A percentile compares a stretch with the other conserved stretches of the same genome.
Evolutionary conservation across 164 flowering plant species (phyloP).

Genomic region (Akebia trifoliata): DNA sequence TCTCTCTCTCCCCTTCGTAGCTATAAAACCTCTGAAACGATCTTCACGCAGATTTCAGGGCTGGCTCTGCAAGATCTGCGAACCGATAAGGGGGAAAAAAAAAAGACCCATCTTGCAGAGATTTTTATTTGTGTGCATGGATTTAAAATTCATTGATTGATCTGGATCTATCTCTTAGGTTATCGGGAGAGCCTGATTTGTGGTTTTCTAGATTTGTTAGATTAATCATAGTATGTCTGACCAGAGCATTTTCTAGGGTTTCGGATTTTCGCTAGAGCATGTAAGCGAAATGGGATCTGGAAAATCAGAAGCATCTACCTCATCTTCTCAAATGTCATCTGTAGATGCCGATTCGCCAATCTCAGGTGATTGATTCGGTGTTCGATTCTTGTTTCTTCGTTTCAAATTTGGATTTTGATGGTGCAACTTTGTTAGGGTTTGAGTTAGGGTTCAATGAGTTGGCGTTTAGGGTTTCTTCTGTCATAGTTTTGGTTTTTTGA

Average conservation of each 20-base stretch:
- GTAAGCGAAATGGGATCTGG: slow-evolving; percentile 8
- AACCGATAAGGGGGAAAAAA: too few relatives aligned
- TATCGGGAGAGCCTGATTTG: neutral
- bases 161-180: neutral
- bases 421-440: too few relatives aligned
- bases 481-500: neutral
- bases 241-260: neutral
- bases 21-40: too few relatives aligned
- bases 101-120: too few relatives aligned
- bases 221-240: too few relatives aligned
- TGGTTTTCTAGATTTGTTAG: neutral
- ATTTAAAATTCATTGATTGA: neutral
- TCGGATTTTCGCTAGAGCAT: slow-evolving; percentile 2
- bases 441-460: neutral
- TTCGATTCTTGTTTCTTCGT: neutral
- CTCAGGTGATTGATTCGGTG: slow-evolving; percentile 7
- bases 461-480: neutral
- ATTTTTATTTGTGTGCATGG: neutral
- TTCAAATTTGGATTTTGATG: neutral
- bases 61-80: too few relatives aligned
- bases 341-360: slow-evolving; percentile 9
- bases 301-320: neutral
- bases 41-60: too few relatives aligned
- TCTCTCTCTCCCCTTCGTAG: too few relatives aligned
- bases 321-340: slow-evolving; percentile 10